Conservation (phyloP, 768 basidiomycete species). For the Tulasnella sp. region DNA sequence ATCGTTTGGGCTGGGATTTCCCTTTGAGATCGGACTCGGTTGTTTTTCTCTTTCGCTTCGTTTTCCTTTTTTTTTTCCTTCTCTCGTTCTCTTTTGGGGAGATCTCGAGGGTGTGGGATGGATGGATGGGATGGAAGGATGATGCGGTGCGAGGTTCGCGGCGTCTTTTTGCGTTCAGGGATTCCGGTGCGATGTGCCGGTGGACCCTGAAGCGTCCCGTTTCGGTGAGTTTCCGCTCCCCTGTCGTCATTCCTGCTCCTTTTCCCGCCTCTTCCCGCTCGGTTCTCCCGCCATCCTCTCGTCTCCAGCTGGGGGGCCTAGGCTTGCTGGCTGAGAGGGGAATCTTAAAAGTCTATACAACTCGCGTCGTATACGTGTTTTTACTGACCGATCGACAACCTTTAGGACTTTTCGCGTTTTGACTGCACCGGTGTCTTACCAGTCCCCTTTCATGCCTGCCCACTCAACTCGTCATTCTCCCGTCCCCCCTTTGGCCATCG, state of each 20-base stretch:
- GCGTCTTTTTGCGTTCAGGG: conserved; percentile 1
- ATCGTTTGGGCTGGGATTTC: background rate
- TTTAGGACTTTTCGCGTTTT: background rate
- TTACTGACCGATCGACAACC: background rate
- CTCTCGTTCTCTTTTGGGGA: background rate
- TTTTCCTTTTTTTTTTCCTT: background rate
- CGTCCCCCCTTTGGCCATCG: background rate
- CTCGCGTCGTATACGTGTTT: background rate
- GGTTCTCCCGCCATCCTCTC: background rate
- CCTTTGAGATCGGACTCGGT: background rate
- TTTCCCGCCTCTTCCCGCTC: background rate
- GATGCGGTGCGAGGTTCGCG: background rate
- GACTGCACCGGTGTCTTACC: background rate
- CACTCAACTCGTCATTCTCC: background rate
- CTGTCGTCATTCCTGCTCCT: background rate
- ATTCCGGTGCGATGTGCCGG: conserved; percentile 6
- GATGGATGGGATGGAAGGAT: background rate
- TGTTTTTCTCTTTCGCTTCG: background rate
- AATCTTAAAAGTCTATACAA: conserved; percentile 6
- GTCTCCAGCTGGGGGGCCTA: background rate
- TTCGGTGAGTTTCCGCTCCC: conserved; percentile 17
- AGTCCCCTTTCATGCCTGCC: too few relatives aligned
- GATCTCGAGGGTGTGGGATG: conserved; percentile 4
- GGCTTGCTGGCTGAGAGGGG: background rate
- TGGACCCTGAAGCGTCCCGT: background rate